phyloP scores from a whole-genome alignment of 352 stramenopile species.

The Globisporangium nodosum region DNA sequence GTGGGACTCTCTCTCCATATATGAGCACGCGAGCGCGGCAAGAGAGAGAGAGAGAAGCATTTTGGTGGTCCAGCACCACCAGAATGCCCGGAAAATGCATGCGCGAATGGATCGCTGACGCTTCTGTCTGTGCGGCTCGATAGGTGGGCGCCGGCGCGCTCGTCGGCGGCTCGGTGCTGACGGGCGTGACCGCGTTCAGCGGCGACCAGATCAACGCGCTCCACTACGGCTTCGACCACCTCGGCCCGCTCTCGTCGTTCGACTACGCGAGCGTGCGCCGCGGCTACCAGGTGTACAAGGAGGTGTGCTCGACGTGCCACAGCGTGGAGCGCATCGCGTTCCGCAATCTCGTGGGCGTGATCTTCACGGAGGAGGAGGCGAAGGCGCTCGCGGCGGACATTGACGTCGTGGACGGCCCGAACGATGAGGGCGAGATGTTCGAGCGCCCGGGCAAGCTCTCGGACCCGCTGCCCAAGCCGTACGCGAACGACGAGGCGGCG shows the following conservation, averaged over 20 bases:
- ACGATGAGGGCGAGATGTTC: constrained; percentile 99
- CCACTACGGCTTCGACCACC: constrained; percentile 88
- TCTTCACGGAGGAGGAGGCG: constrained; percentile 91
- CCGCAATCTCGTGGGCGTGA: constrained; percentile 97
- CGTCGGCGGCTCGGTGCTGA: constrained; percentile 71
- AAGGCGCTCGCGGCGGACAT: constrained; percentile 92
- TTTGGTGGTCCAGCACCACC: constrained; percentile 1
- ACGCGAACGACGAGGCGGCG: constrained; percentile 97
- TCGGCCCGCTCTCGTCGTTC: constrained; percentile 82
- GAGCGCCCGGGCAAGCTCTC: constrained; percentile 97
- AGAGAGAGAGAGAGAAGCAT: too few species aligned
- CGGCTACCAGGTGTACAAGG: constrained; percentile 98
- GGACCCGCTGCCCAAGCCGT: constrained; percentile 94
- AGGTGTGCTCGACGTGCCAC: constrained; percentile 98
- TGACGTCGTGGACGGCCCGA: constrained; percentile 95
- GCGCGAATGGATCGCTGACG: not conserved
- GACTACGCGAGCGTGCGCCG: constrained; percentile 93
- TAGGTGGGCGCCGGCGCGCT: constrained; percentile 66
- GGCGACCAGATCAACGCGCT: constrained; percentile 84
- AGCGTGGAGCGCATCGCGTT: constrained; percentile 96
- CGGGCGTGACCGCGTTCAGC: constrained; percentile 75
- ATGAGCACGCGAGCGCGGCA: too few species aligned
- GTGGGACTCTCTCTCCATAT: not conserved
- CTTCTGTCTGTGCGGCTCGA: not conserved
- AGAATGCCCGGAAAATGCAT: not conserved